Conservation (phyloP, 495 filamentous ascomycete genomes). For the Penicillium subrubescens region DNA sequence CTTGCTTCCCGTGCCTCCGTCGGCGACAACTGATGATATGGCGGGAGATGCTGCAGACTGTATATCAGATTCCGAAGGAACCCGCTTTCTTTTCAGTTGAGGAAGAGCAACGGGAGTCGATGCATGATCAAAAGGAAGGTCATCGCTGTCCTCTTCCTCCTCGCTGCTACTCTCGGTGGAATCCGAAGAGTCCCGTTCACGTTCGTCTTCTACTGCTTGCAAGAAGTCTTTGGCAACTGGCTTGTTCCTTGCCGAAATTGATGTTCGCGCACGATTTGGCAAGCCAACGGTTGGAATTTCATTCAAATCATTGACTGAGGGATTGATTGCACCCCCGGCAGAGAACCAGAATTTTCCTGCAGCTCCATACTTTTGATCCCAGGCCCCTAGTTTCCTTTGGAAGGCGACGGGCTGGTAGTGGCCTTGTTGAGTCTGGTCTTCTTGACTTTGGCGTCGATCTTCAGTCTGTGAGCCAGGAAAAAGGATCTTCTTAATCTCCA, state of each 20-base stretch:
- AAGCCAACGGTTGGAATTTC: slow-evolving; percentile 48
- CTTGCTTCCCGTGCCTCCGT: slow-evolving; percentile 22
- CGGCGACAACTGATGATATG: slow-evolving; percentile 24
- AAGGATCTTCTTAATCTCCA: slow-evolving; percentile 51
- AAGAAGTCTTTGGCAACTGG: slow-evolving; percentile 11
- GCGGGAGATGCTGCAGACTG: slow-evolving; percentile 36
- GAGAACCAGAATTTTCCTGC: slow-evolving; percentile 54
- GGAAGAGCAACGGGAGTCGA: slow-evolving; percentile 22
- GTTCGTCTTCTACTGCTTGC: slow-evolving; percentile 6
- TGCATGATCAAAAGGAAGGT: slow-evolving; percentile 26
- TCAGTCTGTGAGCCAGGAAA: slow-evolving; percentile 33
- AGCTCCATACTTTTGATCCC: slow-evolving; percentile 54
- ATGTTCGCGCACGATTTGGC: slow-evolving; percentile 29
- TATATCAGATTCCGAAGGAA: slow-evolving; percentile 37
- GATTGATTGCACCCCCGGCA: slow-evolving; percentile 9
- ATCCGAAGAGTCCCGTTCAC: slow-evolving; percentile 25
- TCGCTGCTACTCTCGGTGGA: slow-evolving; percentile 38
- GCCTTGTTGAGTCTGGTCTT: slow-evolving; percentile 34
- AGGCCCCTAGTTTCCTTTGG: slow-evolving; percentile 43
- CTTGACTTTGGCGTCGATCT: slow-evolving; percentile 6
- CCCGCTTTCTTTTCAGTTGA: slow-evolving; percentile 46
- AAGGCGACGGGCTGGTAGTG: slow-evolving; percentile 53
- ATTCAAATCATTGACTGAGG: slow-evolving; percentile 12
- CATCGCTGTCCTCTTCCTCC: slow-evolving; percentile 28
- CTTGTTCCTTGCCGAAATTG: slow-evolving; percentile 4